Percentiles rank a stretch among this genome's conserved stretches.
Conservation (phyloP, 306 rosid species). For the Corylus americana region DNA sequence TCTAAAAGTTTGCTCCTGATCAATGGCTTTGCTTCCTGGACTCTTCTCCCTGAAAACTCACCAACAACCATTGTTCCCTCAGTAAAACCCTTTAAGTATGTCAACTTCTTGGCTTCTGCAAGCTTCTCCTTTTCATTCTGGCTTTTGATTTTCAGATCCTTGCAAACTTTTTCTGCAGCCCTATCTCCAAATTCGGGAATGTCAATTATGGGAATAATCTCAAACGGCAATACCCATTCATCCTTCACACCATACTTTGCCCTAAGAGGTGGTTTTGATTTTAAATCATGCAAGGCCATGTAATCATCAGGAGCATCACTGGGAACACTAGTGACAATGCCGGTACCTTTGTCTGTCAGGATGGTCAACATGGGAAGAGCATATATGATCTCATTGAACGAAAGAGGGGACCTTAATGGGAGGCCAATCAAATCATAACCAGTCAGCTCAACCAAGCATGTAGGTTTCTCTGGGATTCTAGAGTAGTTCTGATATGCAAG, state of each 20-base stretch:
- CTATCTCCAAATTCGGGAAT: constrained; percentile 78
- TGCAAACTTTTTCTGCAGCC: constrained; percentile 82
- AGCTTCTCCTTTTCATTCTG: constrained; percentile 95
- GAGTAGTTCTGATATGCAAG: constrained; percentile 85
- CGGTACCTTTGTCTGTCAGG: constrained; percentile 93
- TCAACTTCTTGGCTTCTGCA: constrained; percentile 89
- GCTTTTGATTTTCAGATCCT: constrained; percentile 78
- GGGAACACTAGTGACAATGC: constrained; percentile 94
- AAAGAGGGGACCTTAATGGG: constrained; percentile 76
- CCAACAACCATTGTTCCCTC: constrained; percentile 87
- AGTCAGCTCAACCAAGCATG: constrained; percentile 70
- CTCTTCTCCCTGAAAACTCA: constrained; percentile 65
- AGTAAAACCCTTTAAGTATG: constrained; percentile 89
- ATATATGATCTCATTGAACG: constrained; percentile 71
- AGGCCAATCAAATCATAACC: constrained; percentile 93
- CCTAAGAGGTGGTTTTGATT: constrained; percentile 72
- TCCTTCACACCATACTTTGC: constrained; percentile 80
- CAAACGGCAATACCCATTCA: constrained; percentile 89
- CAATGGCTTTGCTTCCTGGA: constrained; percentile 85
- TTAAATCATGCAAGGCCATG: constrained; percentile 89
- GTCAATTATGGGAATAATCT: constrained; percentile 78
- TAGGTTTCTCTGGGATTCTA: constrained; percentile 64
- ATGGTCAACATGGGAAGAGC: constrained; percentile 96
- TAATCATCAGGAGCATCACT: constrained; percentile 97
- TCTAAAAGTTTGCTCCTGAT: constrained; percentile 75